Conservation (phyloP, 78 protist genomes). For the Chrysochromulina tobinii region DNA sequence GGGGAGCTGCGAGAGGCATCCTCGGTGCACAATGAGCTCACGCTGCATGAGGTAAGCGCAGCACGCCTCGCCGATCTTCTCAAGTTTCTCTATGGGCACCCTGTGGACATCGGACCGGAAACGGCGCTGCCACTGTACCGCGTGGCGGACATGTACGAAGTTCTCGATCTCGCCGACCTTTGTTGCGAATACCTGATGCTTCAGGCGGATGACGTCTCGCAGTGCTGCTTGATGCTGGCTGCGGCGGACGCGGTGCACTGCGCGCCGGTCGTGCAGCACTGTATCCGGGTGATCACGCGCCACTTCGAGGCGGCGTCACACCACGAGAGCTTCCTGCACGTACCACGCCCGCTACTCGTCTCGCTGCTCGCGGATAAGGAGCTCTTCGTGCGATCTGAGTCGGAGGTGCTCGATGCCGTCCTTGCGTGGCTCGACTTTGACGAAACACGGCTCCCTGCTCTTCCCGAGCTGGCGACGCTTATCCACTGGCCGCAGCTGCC, state of each 20-base stretch:
- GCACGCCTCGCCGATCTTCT: background rate
- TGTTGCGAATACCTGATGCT: background rate
- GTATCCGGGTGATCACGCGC: background rate
- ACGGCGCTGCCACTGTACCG: slow-evolving; percentile 2
- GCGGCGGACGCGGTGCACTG: background rate
- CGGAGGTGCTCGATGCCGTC: background rate
- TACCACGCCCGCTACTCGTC: background rate
- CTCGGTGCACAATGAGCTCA: background rate
- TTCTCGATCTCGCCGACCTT: background rate
- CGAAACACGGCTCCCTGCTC: background rate
- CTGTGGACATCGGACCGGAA: background rate
- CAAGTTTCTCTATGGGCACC: background rate
- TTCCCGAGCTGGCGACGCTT: background rate
- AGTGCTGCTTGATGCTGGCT: background rate
- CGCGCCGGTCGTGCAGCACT: background rate
- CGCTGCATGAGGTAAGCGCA: background rate
- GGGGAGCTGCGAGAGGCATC: background rate
- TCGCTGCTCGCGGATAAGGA: background rate
- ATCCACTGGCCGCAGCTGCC: background rate
- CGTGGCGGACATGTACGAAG: background rate
- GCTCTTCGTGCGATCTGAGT: background rate
- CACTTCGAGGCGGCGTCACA: background rate
- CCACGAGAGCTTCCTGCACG: background rate
- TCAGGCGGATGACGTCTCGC: background rate
- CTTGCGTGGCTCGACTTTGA: background rate